Evolutionary conservation across 2,329 filamentous ascomycete species (phyloP).

Genomic region (Ceratocystis colombiana): DNA sequence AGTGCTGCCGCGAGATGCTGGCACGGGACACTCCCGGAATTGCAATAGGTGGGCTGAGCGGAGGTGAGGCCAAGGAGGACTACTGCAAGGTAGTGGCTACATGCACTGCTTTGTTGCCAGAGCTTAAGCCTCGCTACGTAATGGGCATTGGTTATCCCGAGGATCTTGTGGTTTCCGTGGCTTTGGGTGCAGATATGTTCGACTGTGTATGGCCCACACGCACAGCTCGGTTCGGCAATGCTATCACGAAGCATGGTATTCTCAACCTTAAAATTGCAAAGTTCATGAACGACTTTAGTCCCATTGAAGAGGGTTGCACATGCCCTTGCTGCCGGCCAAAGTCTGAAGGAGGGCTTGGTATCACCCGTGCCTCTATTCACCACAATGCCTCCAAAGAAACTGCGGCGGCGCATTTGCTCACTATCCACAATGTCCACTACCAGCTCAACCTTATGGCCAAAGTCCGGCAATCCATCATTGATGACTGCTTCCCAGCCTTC

Average conservation of each 20-base stretch:
- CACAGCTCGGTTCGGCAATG: slow-evolving; percentile 92
- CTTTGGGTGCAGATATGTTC: slow-evolving; percentile 96
- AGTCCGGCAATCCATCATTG: slow-evolving; percentile 66
- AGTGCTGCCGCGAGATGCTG: slow-evolving; percentile 83
- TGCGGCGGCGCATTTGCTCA: slow-evolving; percentile 71
- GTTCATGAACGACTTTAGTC: slow-evolving; percentile 69
- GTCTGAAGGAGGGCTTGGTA: slow-evolving; percentile 60
- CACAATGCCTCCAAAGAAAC: slow-evolving; percentile 93
- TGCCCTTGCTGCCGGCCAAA: slow-evolving; percentile 65
- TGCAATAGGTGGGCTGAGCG: slow-evolving; percentile 87
- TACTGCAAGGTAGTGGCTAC: slow-evolving; percentile 84
- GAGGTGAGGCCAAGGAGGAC: slow-evolving; percentile 85
- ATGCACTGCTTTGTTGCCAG: slow-evolving; percentile 75
- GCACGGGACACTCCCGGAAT: slow-evolving; percentile 87
- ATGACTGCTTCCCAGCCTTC: slow-evolving; percentile 70
- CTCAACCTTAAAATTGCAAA: slow-evolving; percentile 70
- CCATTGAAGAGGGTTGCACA: slow-evolving; percentile 71
- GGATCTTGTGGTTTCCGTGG: slow-evolving; percentile 85
- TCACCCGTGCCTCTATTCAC: slow-evolving; percentile 82
- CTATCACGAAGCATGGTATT: slow-evolving; percentile 70
- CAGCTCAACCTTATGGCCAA: slow-evolving; percentile 73
- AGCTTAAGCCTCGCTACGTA: slow-evolving; percentile 92
- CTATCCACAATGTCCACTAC: slow-evolving; percentile 93
- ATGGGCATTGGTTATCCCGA: slow-evolving; percentile 99
- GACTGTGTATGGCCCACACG: slow-evolving; percentile 98